Base-by-base conservation (phyloP, 1,284 basidiomycete genomes). In the Paramarasmius palmivorus region DNA sequence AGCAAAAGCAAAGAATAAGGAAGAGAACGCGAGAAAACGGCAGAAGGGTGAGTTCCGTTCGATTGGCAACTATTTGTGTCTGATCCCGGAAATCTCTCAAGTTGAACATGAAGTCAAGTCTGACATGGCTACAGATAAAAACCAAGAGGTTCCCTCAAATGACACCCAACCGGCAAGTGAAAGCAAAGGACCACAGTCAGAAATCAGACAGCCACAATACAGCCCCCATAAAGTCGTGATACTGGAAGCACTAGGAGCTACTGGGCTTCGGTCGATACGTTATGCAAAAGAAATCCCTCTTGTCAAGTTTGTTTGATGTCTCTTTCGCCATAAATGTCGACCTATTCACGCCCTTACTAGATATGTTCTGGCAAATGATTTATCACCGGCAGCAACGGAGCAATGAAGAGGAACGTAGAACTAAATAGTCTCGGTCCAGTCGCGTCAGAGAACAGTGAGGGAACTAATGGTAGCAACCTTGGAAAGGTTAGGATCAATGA, bases 281-380 rank as follows among this genome's bases (percentile, higher is more conserved):
- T 99, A 99, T 68, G 96, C 96, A 0, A 95, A 98, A 63, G 96
- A 99, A 72, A 95, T 99, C 9, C 95, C 96, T 1, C 79, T 91
- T 36, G 83, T 95, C 57, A 92, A 87, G 91, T 95, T 57, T 63
- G 68, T 55, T 34, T 35, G 36, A 26, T 17, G 25, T 14, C 37
- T 52, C 51, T 12, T 22, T 12, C 10, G 32, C 22, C 14, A 20
- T 53, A n/a, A n/a, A n/a, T n/a, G 26, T 9, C 17, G 9, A 29
- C 9, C 10, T n/a, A 19, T 22, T 59, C 42, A 57, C 26, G 48
- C 45, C 44, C 19, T 19, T 32, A 22, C 22, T 58, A 94, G 93
- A 68, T 83, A 90, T 68, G 87, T 99, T 29, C 85, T 98, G 60
- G 96, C 97, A 9, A 99, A 99, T 67, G 96, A 99, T 69, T 70